phyloP scores from a whole-genome alignment of 257 asterid species.

The Nicotiana otophora region DNA sequence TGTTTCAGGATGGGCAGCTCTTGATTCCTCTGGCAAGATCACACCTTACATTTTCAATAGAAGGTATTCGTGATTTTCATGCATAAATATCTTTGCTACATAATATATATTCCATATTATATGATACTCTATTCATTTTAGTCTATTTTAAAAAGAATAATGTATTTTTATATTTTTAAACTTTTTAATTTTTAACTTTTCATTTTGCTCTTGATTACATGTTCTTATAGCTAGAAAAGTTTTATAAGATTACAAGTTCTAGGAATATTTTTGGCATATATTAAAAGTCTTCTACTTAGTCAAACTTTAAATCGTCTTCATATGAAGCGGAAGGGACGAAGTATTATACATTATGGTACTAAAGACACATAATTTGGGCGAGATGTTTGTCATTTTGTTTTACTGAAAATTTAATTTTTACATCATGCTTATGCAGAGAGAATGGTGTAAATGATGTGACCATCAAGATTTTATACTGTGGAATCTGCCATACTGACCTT shows the following conservation, averaged over 20 bases:
- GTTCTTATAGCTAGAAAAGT: too few species aligned
- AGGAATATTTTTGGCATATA: too few species aligned
- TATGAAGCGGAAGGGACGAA: too few species aligned
- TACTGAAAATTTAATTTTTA: not conserved
- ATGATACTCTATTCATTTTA: not conserved
- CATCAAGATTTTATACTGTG: constrained; percentile 34
- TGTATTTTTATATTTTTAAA: not conserved
- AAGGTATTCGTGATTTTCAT: constrained; percentile 21
- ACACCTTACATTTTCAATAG: constrained; percentile 43
- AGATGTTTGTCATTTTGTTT: too few species aligned
- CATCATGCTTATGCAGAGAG: constrained; percentile 16
- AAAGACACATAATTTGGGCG: too few species aligned
- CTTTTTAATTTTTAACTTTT: too few species aligned
- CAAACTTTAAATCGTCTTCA: too few species aligned
- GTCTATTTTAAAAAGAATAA: not conserved
- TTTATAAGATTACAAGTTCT: too few species aligned
- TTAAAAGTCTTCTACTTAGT: too few species aligned
- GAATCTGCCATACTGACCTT: constrained; percentile 46
- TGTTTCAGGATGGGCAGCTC: constrained; percentile 51
- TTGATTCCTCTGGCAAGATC: constrained; percentile 36
- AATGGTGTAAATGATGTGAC: constrained; percentile 40
- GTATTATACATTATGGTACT: too few species aligned
- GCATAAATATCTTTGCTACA: not conserved
- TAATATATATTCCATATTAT: not conserved
- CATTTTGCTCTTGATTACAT: too few species aligned